A percentile compares a stretch with the other conserved stretches of the same genome.
Conservation (phyloP, 1,139 yeast genomes). For the Geotrichum cucujoidarum region DNA sequence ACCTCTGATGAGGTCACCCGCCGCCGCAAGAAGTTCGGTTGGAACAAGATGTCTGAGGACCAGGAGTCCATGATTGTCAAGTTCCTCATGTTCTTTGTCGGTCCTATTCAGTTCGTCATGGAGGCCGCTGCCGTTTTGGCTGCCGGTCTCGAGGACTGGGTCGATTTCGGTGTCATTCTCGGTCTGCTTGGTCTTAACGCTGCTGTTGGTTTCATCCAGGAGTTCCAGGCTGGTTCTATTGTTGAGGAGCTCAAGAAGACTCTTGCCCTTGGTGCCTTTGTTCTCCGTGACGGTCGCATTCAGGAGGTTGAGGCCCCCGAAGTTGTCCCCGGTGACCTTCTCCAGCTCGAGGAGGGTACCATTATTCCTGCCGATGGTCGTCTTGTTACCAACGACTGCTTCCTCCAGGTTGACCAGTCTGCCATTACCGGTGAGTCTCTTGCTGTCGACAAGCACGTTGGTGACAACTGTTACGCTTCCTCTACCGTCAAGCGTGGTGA, state of each 20-base stretch:
- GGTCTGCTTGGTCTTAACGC: slow-evolving; percentile 86
- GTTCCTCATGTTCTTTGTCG: slow-evolving; percentile 89
- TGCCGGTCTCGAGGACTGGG: slow-evolving; percentile 98
- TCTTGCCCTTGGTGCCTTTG: slow-evolving; percentile 49
- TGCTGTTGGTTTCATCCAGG: slow-evolving; percentile 93
- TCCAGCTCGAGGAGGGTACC: slow-evolving; percentile 74
- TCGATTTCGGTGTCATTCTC: slow-evolving; percentile 96
- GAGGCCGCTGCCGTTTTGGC: slow-evolving; percentile 96
- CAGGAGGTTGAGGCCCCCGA: slow-evolving; percentile 61
- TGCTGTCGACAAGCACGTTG: slow-evolving; percentile 88
- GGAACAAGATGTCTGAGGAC: slow-evolving; percentile 94
- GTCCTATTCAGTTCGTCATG: slow-evolving; percentile 99
- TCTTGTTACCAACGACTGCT: slow-evolving; percentile 79
- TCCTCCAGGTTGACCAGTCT: slow-evolving; percentile 93
- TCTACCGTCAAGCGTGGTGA: slow-evolving; percentile 97
- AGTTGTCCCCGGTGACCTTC: slow-evolving; percentile 76
- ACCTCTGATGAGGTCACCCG: slow-evolving; percentile 72
- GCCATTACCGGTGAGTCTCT: slow-evolving; percentile 97
- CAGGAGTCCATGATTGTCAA: slow-evolving; percentile 76
- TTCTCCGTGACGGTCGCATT: slow-evolving; percentile 61
- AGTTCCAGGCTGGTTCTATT: slow-evolving; percentile 57
- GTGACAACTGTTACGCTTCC: slow-evolving; percentile 88
- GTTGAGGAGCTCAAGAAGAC: slow-evolving; percentile 44
- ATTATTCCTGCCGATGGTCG: slow-evolving; percentile 91
- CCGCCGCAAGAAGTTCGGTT: slow-evolving; percentile 92